Conservation (phyloP, 345 rosid species). For the Erucastrum elatum region DNA sequence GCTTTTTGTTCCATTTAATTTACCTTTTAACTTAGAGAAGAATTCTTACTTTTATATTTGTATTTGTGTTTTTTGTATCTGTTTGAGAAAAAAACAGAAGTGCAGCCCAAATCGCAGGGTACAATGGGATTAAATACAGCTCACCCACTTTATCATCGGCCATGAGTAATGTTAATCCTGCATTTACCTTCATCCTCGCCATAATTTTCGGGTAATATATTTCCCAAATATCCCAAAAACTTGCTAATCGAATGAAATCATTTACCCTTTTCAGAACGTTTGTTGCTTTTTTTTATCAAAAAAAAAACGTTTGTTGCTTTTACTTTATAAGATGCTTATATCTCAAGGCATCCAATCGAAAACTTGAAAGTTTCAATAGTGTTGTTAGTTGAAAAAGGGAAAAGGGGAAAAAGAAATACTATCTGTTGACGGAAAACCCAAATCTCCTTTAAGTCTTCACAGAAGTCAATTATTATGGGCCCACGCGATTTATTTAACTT, state of each 20-base stretch:
- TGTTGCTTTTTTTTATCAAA: constrained; percentile 1
- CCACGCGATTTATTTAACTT: neutral
- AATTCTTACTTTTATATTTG: neutral
- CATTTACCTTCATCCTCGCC: constrained; percentile 43
- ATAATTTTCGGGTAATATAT: constrained; percentile 33
- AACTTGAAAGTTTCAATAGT: neutral
- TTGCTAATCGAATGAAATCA: neutral
- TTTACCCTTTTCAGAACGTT: neutral
- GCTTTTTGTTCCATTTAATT: neutral
- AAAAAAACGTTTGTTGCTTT: neutral
- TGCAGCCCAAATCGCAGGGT: constrained; percentile 12
- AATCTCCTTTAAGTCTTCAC: neutral
- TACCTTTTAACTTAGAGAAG: neutral
- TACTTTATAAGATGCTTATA: constrained; percentile 2
- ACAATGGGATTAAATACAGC: constrained; percentile 40
- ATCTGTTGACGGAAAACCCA: neutral
- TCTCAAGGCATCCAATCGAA: neutral
- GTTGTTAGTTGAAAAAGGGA: neutral
- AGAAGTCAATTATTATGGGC: neutral
- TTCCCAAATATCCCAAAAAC: neutral
- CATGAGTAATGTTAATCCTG: constrained; percentile 35
- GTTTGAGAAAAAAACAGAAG: constrained; percentile 8
- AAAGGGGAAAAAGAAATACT: neutral
- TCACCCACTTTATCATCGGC: constrained; percentile 42
- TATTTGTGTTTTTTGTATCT: neutral